phyloP scores from a whole-genome alignment of 2,329 filamentous ascomycete genomes.

The Colletotrichum theobromicola region DNA sequence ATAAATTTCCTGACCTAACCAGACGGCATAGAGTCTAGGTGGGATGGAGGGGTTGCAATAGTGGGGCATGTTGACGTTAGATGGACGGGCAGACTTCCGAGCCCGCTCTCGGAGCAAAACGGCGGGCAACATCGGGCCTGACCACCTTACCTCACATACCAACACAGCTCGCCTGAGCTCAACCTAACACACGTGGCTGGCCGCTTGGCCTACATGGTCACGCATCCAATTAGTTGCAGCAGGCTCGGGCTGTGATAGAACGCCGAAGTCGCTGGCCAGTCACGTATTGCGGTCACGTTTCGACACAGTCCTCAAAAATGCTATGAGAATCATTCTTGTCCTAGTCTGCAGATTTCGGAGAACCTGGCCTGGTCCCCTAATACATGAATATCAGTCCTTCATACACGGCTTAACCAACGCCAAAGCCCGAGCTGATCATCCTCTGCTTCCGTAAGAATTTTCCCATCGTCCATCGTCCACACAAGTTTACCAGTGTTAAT shows the following conservation, averaged over 20 bases:
- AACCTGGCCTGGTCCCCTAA: not conserved
- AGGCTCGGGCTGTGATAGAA: not conserved
- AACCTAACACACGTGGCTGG: not conserved
- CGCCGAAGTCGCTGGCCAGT: not conserved
- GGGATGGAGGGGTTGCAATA: slow-evolving; percentile 9
- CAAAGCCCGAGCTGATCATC: not conserved
- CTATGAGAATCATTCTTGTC: not conserved
- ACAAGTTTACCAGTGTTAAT: slow-evolving; percentile 1
- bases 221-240: not conserved
- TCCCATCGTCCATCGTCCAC: not conserved
- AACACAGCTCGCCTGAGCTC: not conserved
- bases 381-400: not conserved
- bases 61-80: slow-evolving; percentile 18
- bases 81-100: not conserved
- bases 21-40: not conserved
- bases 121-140: slow-evolving; percentile 5
- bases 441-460: not conserved
- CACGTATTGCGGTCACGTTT: not conserved
- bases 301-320: not conserved
- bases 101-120: slow-evolving; percentile 16
- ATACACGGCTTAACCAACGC: slow-evolving; percentile 7
- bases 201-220: not conserved
- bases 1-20: not conserved
- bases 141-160: not conserved
- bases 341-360: slow-evolving; percentile 3